Conservation (phyloP, 1,284 basidiomycete genomes). For the Albatrellus sp. region DNA sequence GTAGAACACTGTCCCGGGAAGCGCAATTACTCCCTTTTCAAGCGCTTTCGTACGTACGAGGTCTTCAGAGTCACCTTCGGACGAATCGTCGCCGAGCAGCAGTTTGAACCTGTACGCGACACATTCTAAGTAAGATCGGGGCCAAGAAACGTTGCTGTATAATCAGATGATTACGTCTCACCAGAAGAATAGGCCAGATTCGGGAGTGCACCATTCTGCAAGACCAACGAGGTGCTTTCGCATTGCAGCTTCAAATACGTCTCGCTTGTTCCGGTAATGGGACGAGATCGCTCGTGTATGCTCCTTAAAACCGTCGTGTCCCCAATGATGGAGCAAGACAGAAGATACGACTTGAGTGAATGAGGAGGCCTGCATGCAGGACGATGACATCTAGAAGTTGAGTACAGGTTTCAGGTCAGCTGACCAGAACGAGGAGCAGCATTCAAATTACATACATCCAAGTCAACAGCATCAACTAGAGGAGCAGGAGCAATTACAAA, state of each 20-base stretch:
- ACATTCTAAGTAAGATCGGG: constrained; percentile 7
- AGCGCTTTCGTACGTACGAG: constrained; percentile 73
- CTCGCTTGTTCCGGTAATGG: constrained; percentile 73
- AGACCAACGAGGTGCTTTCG: constrained; percentile 62
- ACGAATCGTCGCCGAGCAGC: constrained; percentile 27
- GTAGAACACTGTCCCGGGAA: constrained; percentile 75
- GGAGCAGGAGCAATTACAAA: constrained; percentile 72
- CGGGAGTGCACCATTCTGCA: constrained; percentile 76
- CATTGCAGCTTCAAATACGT: constrained; percentile 72
- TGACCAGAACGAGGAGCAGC: constrained; percentile 5
- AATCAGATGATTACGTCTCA: constrained; percentile 23
- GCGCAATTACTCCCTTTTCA: constrained; percentile 74
- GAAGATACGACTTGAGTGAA: constrained; percentile 71
- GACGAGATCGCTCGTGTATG: constrained; percentile 65
- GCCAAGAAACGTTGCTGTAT: background rate
- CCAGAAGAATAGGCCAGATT: constrained; percentile 91
- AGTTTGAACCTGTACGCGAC: constrained; percentile 52
- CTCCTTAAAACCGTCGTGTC: constrained; percentile 61
- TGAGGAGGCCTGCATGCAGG: constrained; percentile 69
- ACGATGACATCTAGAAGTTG: constrained; percentile 40
- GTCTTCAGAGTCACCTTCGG: constrained; percentile 60
- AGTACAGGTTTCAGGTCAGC: constrained; percentile 12
- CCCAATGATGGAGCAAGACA: constrained; percentile 68
- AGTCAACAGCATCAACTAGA: constrained; percentile 66
- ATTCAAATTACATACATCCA: constrained; percentile 34